A percentile compares a stretch with the other conserved stretches of the same genome.
Evolutionary conservation across 1,284 basidiomycete species (phyloP).

Genomic region (Anthracocystis setariae): DNA sequence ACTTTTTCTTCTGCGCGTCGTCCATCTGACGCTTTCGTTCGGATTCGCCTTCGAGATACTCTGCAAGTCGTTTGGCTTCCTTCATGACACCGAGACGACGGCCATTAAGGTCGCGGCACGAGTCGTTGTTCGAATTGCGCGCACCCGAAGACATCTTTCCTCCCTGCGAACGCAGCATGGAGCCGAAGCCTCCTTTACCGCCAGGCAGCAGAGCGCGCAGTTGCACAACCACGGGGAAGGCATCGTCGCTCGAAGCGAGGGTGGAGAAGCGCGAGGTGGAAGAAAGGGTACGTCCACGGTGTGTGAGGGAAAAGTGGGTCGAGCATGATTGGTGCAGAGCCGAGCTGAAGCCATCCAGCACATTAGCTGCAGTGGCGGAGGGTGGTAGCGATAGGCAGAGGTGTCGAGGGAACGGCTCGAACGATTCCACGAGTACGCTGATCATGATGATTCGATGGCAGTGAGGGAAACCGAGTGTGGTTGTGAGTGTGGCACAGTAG

Average conservation of each 20-base stretch:
- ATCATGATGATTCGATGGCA: constrained; percentile 16
- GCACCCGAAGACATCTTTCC: constrained; percentile 87
- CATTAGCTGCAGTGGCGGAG: constrained; percentile 32
- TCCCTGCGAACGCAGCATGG: constrained; percentile 92
- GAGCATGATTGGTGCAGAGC: constrained; percentile 12
- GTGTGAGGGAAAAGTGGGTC: constrained; percentile 19
- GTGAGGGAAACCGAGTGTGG: neutral
- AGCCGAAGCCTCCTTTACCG: constrained; percentile 97
- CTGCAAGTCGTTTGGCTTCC: constrained; percentile 92
- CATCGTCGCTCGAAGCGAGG: constrained; percentile 7
- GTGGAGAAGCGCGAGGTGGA: constrained; percentile 3
- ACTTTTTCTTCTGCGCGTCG: constrained; percentile 78
- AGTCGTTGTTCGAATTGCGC: constrained; percentile 80
- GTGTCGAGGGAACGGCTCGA: constrained; percentile 41
- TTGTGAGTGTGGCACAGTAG: neutral
- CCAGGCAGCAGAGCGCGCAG: constrained; percentile 71
- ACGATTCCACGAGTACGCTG: constrained; percentile 38
- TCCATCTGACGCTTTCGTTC: constrained; percentile 77
- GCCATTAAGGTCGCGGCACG: constrained; percentile 91
- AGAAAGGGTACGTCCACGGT: constrained; percentile 19
- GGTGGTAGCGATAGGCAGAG: constrained; percentile 39
- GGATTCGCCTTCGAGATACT: constrained; percentile 86
- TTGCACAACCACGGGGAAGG: constrained; percentile 40
- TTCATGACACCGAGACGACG: constrained; percentile 90
- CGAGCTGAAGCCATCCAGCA: constrained; percentile 28